A percentile compares a stretch with the other conserved stretches of the same genome.
phyloP scores from a whole-genome alignment of 345 rosid genomes.

The Citropsis articulata region DNA sequence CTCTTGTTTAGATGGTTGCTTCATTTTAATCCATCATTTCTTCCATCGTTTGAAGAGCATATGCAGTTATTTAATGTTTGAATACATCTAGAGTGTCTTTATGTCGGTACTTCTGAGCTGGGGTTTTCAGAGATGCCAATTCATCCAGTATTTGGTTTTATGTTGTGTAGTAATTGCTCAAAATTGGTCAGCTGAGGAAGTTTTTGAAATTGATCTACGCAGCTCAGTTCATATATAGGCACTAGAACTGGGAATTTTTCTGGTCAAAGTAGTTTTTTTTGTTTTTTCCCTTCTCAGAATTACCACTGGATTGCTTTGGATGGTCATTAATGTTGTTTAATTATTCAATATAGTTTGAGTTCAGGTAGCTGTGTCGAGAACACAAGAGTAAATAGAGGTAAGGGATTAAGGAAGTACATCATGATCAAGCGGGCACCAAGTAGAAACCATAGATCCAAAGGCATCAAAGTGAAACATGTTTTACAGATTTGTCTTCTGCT shows the following conservation, averaged over 20 bases:
- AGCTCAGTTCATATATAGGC: background rate
- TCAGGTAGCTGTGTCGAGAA: background rate
- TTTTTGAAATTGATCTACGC: background rate
- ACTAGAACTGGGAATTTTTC: background rate
- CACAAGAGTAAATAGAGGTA: background rate
- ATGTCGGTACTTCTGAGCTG: background rate
- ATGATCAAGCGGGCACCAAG: slow-evolving; percentile 63
- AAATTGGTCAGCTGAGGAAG: background rate
- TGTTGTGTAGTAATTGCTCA: background rate
- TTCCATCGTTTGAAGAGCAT: too few relatives aligned
- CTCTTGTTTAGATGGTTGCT: background rate
- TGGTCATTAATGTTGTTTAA: background rate
- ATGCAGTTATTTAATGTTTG: background rate
- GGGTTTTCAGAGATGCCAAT: background rate
- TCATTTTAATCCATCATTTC: background rate
- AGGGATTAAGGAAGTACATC: slow-evolving; percentile 20
- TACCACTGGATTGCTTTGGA: background rate
- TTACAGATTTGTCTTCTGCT: slow-evolving; percentile 77
- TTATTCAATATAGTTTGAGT: background rate
- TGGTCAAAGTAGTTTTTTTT: background rate
- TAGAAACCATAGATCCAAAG: slow-evolving; percentile 69
- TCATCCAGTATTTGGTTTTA: background rate
- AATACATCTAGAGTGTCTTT: background rate
- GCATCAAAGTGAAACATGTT: slow-evolving; percentile 61
- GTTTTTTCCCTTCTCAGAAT: background rate